phyloP scores from a whole-genome alignment of 108 stramenopile species.

The Nitzschia palea region DNA sequence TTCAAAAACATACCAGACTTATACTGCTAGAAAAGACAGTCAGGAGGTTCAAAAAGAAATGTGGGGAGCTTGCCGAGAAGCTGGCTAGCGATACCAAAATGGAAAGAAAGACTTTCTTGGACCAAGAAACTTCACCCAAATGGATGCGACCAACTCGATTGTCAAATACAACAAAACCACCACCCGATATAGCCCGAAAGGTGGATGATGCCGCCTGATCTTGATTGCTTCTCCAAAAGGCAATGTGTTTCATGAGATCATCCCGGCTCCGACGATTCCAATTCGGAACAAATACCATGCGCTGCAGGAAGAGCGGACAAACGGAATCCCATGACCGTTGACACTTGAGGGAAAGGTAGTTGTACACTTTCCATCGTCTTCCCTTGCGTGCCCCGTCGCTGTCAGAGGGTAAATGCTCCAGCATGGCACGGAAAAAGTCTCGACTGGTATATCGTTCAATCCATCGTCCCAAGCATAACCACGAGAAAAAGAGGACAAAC shows the following conservation, averaged over 20 bases:
- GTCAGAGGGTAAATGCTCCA: conserved; percentile 18
- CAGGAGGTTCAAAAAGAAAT: conserved; percentile 63
- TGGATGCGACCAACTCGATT: conserved; percentile 14
- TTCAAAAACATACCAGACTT: conserved; percentile 22
- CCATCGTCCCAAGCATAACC: conserved; percentile 51
- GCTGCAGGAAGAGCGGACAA: conserved; percentile 61
- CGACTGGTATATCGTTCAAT: conserved; percentile 60
- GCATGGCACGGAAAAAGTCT: conserved; percentile 49
- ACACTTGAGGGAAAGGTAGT: neutral
- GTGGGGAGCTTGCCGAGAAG: conserved; percentile 58
- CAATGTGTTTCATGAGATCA: conserved; percentile 41
- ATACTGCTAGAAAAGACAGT: conserved; percentile 57
- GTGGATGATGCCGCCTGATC: conserved; percentile 12
- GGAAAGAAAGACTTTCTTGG: conserved; percentile 40
- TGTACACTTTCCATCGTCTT: neutral
- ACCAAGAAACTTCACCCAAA: conserved; percentile 20
- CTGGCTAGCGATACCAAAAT: conserved; percentile 40
- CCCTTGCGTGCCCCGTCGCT: neutral
- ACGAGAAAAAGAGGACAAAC: conserved; percentile 25
- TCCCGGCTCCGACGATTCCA: conserved; percentile 52
- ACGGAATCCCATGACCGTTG: conserved; percentile 45
- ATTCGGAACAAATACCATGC: conserved; percentile 34
- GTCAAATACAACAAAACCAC: conserved; percentile 30
- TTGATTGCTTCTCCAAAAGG: conserved; percentile 43
- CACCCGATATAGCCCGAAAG: conserved; percentile 41